Percentiles rank a stretch among this genome's conserved stretches.
phyloP scores from a whole-genome alignment of 495 filamentous ascomycete genomes.

The Podospora pseudopauciseta region DNA sequence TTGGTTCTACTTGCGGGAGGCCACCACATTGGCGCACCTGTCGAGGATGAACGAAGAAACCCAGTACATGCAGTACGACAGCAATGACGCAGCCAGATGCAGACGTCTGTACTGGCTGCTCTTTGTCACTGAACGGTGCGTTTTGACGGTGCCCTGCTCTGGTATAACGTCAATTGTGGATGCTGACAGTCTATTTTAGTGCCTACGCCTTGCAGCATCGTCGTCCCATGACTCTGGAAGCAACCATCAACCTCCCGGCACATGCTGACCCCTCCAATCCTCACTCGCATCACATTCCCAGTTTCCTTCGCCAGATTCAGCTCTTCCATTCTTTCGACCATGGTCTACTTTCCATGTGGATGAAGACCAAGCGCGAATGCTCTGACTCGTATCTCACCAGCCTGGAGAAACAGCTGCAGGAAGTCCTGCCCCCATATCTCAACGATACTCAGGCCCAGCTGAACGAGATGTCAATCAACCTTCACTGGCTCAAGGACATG shows the following conservation, averaged over 20 bases:
- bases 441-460: constrained; percentile 64
- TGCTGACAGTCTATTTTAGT: constrained; percentile 30
- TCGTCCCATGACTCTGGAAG: constrained; percentile 56
- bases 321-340: constrained; percentile 74
- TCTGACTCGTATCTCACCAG: constrained; percentile 55
- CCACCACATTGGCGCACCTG: constrained; percentile 59
- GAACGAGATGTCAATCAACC: constrained; percentile 65
- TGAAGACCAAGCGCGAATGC: constrained; percentile 59
- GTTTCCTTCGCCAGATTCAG: constrained; percentile 62
- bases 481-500: constrained; percentile 81
- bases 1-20: constrained; percentile 70
- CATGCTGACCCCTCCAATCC: constrained; percentile 60
- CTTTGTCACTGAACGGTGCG: constrained; percentile 66
- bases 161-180: constrained; percentile 4
- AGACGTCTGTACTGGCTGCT: constrained; percentile 69
- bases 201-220: constrained; percentile 75
- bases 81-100: constrained; percentile 51
- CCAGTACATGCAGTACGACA: constrained; percentile 53
- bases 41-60: constrained; percentile 60
- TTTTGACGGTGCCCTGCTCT: background rate
- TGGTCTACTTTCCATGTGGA: constrained; percentile 66
- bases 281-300: constrained; percentile 48
- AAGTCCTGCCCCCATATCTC: constrained; percentile 59
- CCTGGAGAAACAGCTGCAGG: constrained; percentile 63
- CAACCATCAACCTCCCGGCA: constrained; percentile 60